A percentile compares a stretch with the other conserved stretches of the same genome.
phyloP scores from a whole-genome alignment of 2,329 filamentous ascomycete genomes.

The Colletotrichum destructivum region DNA sequence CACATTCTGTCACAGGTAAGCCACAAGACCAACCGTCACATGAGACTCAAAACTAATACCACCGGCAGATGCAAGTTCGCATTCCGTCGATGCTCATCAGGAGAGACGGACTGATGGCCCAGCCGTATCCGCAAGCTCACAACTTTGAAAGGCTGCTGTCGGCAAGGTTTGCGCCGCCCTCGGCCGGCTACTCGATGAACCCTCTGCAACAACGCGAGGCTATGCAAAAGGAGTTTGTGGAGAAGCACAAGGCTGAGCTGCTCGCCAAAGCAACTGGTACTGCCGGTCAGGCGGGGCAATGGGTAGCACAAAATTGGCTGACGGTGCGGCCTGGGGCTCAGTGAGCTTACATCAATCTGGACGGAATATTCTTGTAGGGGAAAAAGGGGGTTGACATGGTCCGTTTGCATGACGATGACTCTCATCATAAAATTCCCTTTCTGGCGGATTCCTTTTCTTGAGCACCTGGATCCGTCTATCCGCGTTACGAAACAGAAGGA shows the following conservation, averaged over 20 bases:
- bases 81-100: conserved; percentile 75
- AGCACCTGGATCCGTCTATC: background rate
- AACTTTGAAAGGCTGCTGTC: conserved; percentile 64
- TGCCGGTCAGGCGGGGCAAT: conserved; percentile 54
- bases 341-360: background rate
- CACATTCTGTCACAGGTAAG: conserved; percentile 68
- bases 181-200: conserved; percentile 55
- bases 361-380: background rate
- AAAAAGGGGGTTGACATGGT: background rate
- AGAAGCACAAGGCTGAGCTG: conserved; percentile 60
- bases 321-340: conserved; percentile 38
- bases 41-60: conserved; percentile 15
- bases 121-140: conserved; percentile 58
- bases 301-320: conserved; percentile 57
- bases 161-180: conserved; percentile 53
- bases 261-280: conserved; percentile 57
- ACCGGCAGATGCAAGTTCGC: conserved; percentile 67
- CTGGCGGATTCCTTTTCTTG: background rate
- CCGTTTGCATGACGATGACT: background rate
- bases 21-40: conserved; percentile 10
- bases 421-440: background rate
- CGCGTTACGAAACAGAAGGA: background rate
- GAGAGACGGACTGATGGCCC: conserved; percentile 65
- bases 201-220: conserved; percentile 65
- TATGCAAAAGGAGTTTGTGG: conserved; percentile 61